Conservation (phyloP, 148 eudicot species). For the Linanthus parryae region DNA sequence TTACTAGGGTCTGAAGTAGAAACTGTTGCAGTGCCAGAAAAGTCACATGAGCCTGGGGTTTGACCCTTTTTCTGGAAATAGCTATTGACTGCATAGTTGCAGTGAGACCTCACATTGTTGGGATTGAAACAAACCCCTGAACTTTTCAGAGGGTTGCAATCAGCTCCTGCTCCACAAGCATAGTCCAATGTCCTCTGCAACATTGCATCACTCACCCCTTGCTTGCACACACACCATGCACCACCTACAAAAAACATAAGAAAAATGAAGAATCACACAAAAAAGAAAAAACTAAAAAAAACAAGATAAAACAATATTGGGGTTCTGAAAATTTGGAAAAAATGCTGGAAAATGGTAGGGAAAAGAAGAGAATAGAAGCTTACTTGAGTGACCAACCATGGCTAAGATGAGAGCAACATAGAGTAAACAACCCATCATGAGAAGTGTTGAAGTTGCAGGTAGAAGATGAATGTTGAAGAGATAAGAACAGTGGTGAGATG, state of each 20-base stretch:
- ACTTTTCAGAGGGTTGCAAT: constrained; percentile 46
- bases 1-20: constrained; percentile 64
- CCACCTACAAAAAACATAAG: constrained; percentile 34
- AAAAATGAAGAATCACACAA: neutral
- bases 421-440: constrained; percentile 17
- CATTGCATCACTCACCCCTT: constrained; percentile 31
- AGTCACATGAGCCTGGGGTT: constrained; percentile 57
- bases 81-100: constrained; percentile 79
- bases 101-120: constrained; percentile 48
- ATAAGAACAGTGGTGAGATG: no score
- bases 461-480: no score
- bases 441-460: neutral
- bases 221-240: constrained; percentile 68
- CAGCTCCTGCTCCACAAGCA: constrained; percentile 93
- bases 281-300: neutral
- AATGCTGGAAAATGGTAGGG: neutral
- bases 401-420: constrained; percentile 33
- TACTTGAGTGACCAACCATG: constrained; percentile 49
- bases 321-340: neutral
- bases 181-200: constrained; percentile 72
- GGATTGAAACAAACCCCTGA: constrained; percentile 70
- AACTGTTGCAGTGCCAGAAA: constrained; percentile 48
- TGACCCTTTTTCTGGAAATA: constrained; percentile 65
- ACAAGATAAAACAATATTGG: neutral
- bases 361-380: constrained; percentile 13